A percentile compares a stretch with the other conserved stretches of the same genome.
phyloP scores from a whole-genome alignment of 352 stramenopile species.

The Phytophthora tentaculata region DNA sequence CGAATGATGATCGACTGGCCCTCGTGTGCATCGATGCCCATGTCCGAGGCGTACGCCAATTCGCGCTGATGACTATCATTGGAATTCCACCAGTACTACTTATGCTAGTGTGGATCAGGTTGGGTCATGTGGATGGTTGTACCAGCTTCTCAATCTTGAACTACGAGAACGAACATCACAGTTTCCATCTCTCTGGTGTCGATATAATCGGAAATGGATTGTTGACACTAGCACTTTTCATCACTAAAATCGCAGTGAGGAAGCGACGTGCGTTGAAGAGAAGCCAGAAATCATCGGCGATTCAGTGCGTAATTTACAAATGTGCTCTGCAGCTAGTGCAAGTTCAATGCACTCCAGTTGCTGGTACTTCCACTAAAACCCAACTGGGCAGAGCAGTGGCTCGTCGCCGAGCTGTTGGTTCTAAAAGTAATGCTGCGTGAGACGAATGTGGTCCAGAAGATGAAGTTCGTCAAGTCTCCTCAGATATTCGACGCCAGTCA shows the following conservation, averaged over 20 bases:
- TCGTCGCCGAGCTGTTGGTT: no score
- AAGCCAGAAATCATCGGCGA: slow-evolving; percentile 4
- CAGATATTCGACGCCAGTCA: no score
- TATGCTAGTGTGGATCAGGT: slow-evolving; percentile 24
- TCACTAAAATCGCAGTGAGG: slow-evolving; percentile 31
- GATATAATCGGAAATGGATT: slow-evolving; percentile 38
- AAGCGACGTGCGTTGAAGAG: slow-evolving; percentile 15
- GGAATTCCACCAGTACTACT: slow-evolving; percentile 24
- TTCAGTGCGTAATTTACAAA: no score
- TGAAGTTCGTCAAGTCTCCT: no score
- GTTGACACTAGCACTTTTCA: slow-evolving; percentile 30
- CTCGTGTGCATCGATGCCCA: slow-evolving; percentile 37
- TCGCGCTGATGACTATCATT: slow-evolving; percentile 18
- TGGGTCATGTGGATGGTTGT: slow-evolving; percentile 23
- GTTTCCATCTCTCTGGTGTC: slow-evolving; percentile 21
- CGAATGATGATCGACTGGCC: slow-evolving; percentile 28
- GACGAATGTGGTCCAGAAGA: no score
- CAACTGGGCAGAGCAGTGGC: no score
- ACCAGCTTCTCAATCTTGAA: slow-evolving; percentile 13
- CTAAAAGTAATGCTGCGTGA: no score
- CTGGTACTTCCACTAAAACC: no score
- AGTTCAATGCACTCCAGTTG: no score
- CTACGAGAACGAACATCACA: slow-evolving; percentile 14
- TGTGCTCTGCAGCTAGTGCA: slow-evolving; percentile 26
- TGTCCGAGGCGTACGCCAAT: slow-evolving; percentile 27